A percentile compares a stretch with the other conserved stretches of the same genome.
phyloP scores from a whole-genome alignment of 1,284 basidiomycete genomes.

The Retiboletus flavoniger region DNA sequence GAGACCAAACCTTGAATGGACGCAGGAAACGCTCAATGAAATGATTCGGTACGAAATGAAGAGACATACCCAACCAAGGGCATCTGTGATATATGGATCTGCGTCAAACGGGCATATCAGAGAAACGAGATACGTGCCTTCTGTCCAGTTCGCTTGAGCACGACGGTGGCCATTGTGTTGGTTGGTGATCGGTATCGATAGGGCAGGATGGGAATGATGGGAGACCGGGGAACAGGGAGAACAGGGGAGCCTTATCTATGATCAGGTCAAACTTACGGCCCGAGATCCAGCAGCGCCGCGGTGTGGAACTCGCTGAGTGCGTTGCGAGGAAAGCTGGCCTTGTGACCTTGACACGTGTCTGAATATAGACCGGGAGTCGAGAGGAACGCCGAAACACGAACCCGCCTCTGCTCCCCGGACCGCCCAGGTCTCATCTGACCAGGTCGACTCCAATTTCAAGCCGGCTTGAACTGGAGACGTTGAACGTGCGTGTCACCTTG shows the following conservation, averaged over 20 bases:
- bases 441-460: neutral
- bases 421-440: neutral
- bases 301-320: slow-evolving; percentile 1
- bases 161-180: slow-evolving; percentile 47
- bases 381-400: neutral
- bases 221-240: neutral
- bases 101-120: neutral
- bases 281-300: slow-evolving; percentile 1
- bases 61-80: slow-evolving; percentile 33
- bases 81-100: slow-evolving; percentile 21
- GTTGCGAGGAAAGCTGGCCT: slow-evolving; percentile 1
- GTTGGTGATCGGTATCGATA: slow-evolving; percentile 1
- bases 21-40: neutral
- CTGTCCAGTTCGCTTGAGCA: slow-evolving; percentile 58
- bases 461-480: too few species aligned
- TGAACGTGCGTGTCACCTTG: neutral
- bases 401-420: neutral
- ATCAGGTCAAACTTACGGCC: slow-evolving; percentile 5
- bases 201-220: neutral
- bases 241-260: slow-evolving; percentile 9
- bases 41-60: neutral
- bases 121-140: slow-evolving; percentile 39
- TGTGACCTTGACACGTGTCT: slow-evolving; percentile 6
- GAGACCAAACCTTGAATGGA: slow-evolving; percentile 54
- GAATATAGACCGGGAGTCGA: slow-evolving; percentile 8